A percentile compares a stretch with the other conserved stretches of the same genome.
These are phyloP conservation scores for Taiozyma onychis DNA, from an alignment of 1,139 yeast species.

Conservation along the genomic window DNA sequence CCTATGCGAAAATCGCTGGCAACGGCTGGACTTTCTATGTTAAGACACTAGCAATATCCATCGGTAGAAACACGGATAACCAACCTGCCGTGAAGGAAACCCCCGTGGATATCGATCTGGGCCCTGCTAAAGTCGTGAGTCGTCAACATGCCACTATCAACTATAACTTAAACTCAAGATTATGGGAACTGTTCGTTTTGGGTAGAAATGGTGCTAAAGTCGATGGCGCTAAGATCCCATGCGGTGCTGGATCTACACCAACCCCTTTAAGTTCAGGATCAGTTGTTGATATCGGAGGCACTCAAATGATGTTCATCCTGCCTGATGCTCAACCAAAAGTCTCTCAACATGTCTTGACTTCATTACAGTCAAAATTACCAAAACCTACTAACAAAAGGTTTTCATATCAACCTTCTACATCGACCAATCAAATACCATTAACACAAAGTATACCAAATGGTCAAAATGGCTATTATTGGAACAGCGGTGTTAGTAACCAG, in stretches of 20 bases:
- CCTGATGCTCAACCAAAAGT: slow-evolving; percentile 85
- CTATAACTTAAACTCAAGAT: slow-evolving; percentile 66
- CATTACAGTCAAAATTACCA: slow-evolving; percentile 29
- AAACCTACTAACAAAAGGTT: slow-evolving; percentile 26
- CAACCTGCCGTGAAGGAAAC: slow-evolving; percentile 25
- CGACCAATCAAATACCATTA: background rate
- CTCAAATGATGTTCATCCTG: slow-evolving; percentile 97
- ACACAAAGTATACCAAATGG: background rate
- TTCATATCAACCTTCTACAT: background rate
- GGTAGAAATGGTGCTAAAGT: slow-evolving; percentile 95
- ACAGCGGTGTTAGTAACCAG: background rate
- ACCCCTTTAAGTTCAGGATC: slow-evolving; percentile 76
- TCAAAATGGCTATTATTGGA: slow-evolving; percentile 7
- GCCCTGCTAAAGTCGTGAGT: slow-evolving; percentile 94
- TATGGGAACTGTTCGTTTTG: slow-evolving; percentile 78
- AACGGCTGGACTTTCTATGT: slow-evolving; percentile 91
- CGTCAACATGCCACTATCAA: slow-evolving; percentile 82
- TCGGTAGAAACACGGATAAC: slow-evolving; percentile 79
- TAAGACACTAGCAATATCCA: slow-evolving; percentile 66
- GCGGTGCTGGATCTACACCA: slow-evolving; percentile 39
- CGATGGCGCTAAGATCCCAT: slow-evolving; percentile 57
- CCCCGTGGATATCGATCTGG: slow-evolving; percentile 81
- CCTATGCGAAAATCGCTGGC: slow-evolving; percentile 96
- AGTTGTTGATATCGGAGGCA: slow-evolving; percentile 89
- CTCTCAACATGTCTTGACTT: slow-evolving; percentile 43